Percentiles rank a stretch among this genome's conserved stretches.
Conservation (phyloP, 352 stramenopile genomes). For the Phytophthora capsici region DNA sequence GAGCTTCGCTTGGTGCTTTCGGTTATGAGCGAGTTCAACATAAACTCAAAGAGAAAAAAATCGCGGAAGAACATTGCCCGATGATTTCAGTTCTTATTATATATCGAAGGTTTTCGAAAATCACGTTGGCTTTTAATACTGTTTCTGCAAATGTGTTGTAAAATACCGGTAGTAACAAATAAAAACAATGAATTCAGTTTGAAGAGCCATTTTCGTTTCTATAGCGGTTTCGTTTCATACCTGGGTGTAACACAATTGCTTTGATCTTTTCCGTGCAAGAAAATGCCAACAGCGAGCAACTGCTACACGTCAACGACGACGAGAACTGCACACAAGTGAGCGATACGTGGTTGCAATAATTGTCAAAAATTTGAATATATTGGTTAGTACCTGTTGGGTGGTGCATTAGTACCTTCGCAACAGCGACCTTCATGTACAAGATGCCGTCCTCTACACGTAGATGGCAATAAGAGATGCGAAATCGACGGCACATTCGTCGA, state of each 20-base stretch:
- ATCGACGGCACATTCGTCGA: constrained; percentile 19
- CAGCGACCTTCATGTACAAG: neutral
- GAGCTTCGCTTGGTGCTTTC: constrained; percentile 25
- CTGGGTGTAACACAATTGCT: neutral
- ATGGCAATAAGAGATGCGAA: neutral
- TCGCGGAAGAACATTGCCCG: constrained; percentile 1
- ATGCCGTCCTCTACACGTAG: neutral
- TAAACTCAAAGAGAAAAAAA: constrained; percentile 9
- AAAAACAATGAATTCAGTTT: no score
- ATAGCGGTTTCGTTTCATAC: neutral
- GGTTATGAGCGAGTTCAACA: constrained; percentile 32
- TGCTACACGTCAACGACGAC: no score
- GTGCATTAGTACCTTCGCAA: neutral
- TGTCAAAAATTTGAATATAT: constrained; percentile 30
- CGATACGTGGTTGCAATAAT: no score
- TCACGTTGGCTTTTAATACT: neutral
- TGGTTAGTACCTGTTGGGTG: constrained; percentile 8
- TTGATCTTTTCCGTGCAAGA: no score
- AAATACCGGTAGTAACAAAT: no score
- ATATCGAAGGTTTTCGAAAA: constrained; percentile 11
- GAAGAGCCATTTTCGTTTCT: neutral
- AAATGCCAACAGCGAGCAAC: no score
- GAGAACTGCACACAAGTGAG: no score
- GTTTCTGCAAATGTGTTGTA: no score
- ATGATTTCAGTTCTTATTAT: neutral